Evolutionary conservation across 169 alveolate species (phyloP).

Genomic region (Plasmodium gallinaceum): DNA sequence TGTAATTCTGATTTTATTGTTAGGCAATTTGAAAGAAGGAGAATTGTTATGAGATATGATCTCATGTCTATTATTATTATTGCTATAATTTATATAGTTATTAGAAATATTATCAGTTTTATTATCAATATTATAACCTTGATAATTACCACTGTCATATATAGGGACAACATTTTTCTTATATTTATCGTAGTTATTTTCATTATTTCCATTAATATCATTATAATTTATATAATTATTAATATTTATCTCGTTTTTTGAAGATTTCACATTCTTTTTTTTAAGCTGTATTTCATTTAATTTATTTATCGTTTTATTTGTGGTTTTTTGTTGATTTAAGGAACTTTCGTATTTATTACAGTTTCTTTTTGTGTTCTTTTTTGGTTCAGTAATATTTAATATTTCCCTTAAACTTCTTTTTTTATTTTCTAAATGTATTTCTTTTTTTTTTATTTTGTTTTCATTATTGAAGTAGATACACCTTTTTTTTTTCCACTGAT

Average conservation of each 20-base stretch:
- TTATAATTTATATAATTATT: too few relatives aligned
- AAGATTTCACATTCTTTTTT: not conserved
- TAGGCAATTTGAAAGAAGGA: too few relatives aligned
- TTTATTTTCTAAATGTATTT: conserved; percentile 2
- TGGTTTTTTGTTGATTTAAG: not conserved
- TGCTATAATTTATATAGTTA: too few relatives aligned
- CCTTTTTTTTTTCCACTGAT: conserved; percentile 57
- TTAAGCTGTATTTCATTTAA: not conserved
- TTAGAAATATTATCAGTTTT: too few relatives aligned
- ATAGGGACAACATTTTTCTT: too few relatives aligned
- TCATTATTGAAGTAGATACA: not conserved
- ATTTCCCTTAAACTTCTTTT: not conserved
- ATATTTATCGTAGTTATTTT: too few relatives aligned
- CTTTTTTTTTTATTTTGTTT: not conserved
- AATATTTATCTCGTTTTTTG: too few relatives aligned
- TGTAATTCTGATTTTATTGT: not conserved
- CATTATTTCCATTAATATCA: too few relatives aligned
- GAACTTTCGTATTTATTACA: not conserved
- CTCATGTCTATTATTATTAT: too few relatives aligned
- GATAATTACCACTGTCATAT: too few relatives aligned
- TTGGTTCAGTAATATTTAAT: not conserved
- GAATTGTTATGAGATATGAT: too few relatives aligned
- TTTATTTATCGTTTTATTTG: not conserved
- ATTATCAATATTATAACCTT: too few relatives aligned
- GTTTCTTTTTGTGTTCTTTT: not conserved